phyloP scores from a whole-genome alignment of 1,284 basidiomycete species.

The Apiotrichum veenhuisii region DNA sequence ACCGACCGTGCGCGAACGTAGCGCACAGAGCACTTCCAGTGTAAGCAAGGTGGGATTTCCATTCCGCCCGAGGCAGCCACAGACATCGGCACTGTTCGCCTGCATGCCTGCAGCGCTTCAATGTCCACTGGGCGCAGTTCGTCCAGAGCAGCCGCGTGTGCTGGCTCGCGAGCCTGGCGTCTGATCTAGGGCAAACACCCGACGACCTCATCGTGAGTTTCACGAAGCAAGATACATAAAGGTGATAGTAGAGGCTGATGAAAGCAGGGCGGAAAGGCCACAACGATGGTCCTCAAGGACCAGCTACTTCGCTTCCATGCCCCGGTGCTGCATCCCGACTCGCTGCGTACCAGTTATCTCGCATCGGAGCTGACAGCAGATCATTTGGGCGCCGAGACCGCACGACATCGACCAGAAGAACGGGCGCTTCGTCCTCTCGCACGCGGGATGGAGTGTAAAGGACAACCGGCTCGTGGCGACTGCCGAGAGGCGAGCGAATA shows the following conservation, averaged over 20 bases:
- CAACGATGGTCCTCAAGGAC: conserved; percentile 35
- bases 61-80: conserved; percentile 43
- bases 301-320: conserved; percentile 24
- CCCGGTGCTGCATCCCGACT: conserved; percentile 43
- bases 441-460: conserved; percentile 36
- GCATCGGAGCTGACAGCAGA: not conserved
- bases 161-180: conserved; percentile 26
- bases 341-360: conserved; percentile 14
- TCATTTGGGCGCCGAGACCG: conserved; percentile 23
- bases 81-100: conserved; percentile 44
- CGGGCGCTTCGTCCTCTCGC: conserved; percentile 28
- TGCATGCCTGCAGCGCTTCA: too few species aligned
- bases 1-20: too few species aligned
- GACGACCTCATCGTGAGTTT: not conserved
- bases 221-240: too few species aligned
- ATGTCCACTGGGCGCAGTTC: conserved; percentile 38
- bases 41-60: too few species aligned
- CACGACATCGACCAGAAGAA: conserved; percentile 28
- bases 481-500: not conserved
- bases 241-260: not conserved
- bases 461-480: conserved; percentile 33
- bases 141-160: conserved; percentile 35
- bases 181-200: conserved; percentile 21
- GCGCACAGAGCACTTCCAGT: too few species aligned
- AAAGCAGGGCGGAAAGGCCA: conserved; percentile 25